phyloP scores from a whole-genome alignment of 2,329 filamentous ascomycete species.

The Emericellopsis cladophorae region DNA sequence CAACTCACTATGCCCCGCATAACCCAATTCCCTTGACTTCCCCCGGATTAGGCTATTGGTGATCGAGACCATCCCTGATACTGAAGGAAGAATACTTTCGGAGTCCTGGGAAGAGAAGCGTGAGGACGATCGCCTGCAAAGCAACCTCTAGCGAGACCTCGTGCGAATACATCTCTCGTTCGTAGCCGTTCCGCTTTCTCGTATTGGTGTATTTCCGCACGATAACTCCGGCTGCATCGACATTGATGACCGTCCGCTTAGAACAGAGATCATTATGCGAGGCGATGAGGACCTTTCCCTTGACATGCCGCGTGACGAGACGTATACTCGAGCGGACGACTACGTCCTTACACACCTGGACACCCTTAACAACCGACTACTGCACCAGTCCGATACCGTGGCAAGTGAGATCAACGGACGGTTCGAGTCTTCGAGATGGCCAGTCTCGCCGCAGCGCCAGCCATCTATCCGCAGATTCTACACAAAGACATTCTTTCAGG shows the following conservation, averaged over 20 bases:
- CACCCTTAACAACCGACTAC: conserved; percentile 7
- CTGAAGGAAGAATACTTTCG: conserved; percentile 8
- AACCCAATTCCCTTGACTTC: conserved; percentile 1
- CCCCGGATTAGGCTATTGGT: conserved; percentile 9
- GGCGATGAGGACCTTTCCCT: conserved; percentile 7
- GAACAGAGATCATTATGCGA: conserved; percentile 4
- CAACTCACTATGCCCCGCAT: conserved; percentile 1
- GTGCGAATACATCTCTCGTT: conserved; percentile 15
- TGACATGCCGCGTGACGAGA: conserved; percentile 3
- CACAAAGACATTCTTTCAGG: conserved; percentile 9
- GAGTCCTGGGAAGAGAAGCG: conserved; percentile 8
- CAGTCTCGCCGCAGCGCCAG: conserved; percentile 5
- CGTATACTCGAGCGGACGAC: conserved; percentile 6
- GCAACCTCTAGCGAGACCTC: conserved; percentile 16
- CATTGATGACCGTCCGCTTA: conserved; percentile 10
- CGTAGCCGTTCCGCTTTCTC: conserved; percentile 12
- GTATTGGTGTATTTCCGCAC: conserved; percentile 14
- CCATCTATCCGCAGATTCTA: conserved; percentile 8
- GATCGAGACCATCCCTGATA: conserved; percentile 7
- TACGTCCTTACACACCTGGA: conserved; percentile 6
- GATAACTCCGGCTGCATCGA: conserved; percentile 15
- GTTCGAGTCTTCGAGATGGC: conserved; percentile 8
- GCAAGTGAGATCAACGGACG: conserved; percentile 3
- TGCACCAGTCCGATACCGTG: conserved; percentile 8
- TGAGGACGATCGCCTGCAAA: conserved; percentile 5